Base-by-base conservation (phyloP, 2,329 filamentous ascomycete species). In the Ophiostoma australiae region DNA sequence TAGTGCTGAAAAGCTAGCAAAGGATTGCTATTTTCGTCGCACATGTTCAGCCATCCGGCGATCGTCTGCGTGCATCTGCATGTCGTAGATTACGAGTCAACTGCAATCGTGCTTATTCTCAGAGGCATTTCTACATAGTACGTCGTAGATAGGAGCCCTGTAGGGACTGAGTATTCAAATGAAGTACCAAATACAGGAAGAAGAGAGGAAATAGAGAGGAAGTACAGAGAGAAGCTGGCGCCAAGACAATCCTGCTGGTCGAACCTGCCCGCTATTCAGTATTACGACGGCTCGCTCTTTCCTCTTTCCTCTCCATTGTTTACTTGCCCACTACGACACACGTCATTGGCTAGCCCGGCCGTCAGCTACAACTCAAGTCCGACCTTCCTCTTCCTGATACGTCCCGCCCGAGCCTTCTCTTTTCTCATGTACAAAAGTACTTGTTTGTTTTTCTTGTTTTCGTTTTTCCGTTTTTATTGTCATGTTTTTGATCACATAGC, bases 301-400 rank as follows among this genome's bases (percentile, higher is more conserved):
- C 39, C 39, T 41, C 39, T 41, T 33, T 11, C 58, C 23, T 27
- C 3, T 5, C 8, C 58, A 63, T 75, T 75, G 74, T 75, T 75
- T 75, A 75, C 73, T 72, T 70, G 31, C 55, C 65, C 61, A 33
- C 48, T 33, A 15, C 58, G 61, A 11, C 58, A 68, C 70, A 72
- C 72, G 70, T 71, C 67, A 74, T 74, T 75, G 73, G 74, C 69
- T 65, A 48, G 67, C 27, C 27, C 39, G 35, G 52, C 58, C 63
- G 17, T 33, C 20, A 39, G 52, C 52, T 58, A 58, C n/a, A 4
- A 58, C n/a, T 10, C 52, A 48, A 48, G 44, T 48, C 61, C 61
- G 33, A 17, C 61, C 61, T 65, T 33, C 8, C 31, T 35, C 15
- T 66, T 66, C 61, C 31, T 63, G n/a, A 58, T 58, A 27, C 52